A percentile compares a stretch with the other conserved stretches of the same genome.
Evolutionary conservation across 2,329 filamentous ascomycete species (phyloP).

Genomic region (Plectosphaerella plurivora): DNA sequence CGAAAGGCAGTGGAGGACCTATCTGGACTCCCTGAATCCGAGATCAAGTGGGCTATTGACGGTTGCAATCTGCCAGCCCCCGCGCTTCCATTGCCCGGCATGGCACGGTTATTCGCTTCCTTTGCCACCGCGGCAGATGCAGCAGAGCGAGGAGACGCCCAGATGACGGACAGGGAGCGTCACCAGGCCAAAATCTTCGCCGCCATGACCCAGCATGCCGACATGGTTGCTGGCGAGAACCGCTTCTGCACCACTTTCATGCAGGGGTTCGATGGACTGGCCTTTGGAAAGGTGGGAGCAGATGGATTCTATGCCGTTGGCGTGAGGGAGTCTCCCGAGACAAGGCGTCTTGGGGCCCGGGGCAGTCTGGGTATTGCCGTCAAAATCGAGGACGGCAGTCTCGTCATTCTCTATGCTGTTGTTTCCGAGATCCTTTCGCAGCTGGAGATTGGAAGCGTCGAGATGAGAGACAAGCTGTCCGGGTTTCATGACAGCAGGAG

Average conservation of each 20-base stretch:
- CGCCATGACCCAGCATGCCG: constrained; percentile 36
- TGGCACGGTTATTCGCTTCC: constrained; percentile 28
- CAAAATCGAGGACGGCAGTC: constrained; percentile 44
- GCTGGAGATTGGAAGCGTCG: constrained; percentile 28
- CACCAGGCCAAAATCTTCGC: constrained; percentile 29
- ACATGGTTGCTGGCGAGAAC: constrained; percentile 37
- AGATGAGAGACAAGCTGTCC: constrained; percentile 21
- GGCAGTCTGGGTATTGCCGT: constrained; percentile 37
- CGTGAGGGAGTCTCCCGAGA: constrained; percentile 30
- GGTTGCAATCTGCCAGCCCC: constrained; percentile 44
- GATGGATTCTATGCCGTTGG: constrained; percentile 44
- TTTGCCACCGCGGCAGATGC: constrained; percentile 29
- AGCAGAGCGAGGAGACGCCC: neutral
- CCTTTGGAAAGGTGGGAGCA: constrained; percentile 44
- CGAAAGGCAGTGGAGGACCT: constrained; percentile 29
- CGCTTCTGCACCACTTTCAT: constrained; percentile 44
- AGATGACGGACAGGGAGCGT: constrained; percentile 6
- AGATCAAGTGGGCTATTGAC: constrained; percentile 36
- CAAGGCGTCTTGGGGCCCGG: constrained; percentile 26
- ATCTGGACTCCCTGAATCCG: constrained; percentile 16
- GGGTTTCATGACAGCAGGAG: constrained; percentile 26
- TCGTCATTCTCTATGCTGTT: constrained; percentile 36
- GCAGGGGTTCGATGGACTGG: constrained; percentile 25
- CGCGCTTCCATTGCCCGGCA: constrained; percentile 28
- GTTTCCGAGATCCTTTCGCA: constrained; percentile 39